phyloP scores from a whole-genome alignment of 768 basidiomycete species.

The Hygrophorus russula region DNA sequence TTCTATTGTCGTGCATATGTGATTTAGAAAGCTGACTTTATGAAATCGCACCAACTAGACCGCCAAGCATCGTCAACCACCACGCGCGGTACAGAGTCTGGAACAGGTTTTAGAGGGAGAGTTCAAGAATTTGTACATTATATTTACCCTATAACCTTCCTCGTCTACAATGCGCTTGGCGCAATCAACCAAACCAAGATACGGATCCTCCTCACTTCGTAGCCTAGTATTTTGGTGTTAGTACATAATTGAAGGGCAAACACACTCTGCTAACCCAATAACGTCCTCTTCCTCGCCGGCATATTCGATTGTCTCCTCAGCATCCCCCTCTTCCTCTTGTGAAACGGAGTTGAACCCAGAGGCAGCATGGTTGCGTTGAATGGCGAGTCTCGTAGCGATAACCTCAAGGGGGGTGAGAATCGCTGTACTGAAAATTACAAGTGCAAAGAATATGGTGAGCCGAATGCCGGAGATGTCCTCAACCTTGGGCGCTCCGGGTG shows the following conservation, averaged over 20 bases:
- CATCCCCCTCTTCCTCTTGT: slow-evolving; percentile 62
- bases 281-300: slow-evolving; percentile 71
- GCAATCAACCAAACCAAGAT: slow-evolving; percentile 64
- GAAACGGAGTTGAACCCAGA: slow-evolving; percentile 63
- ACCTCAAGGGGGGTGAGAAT: slow-evolving; percentile 73
- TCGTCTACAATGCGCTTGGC: slow-evolving; percentile 67
- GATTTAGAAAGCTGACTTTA: slow-evolving; percentile 12
- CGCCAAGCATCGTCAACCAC: slow-evolving; percentile 71
- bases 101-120: too few relatives aligned
- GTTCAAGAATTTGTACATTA: too few relatives aligned
- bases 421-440: slow-evolving; percentile 43
- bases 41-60: slow-evolving; percentile 43
- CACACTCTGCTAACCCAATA: slow-evolving; percentile 47
- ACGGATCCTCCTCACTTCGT: slow-evolving; percentile 71
- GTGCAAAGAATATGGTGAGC: slow-evolving; percentile 42
- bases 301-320: slow-evolving; percentile 49
- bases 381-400: slow-evolving; percentile 64
- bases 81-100: slow-evolving; percentile 64
- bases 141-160: slow-evolving; percentile 46
- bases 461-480: slow-evolving; percentile 37
- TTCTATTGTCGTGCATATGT: background rate
- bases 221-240: slow-evolving; percentile 28
- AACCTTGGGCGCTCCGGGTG: slow-evolving; percentile 18
- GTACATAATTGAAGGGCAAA: slow-evolving; percentile 1
- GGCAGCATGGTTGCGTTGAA: slow-evolving; percentile 76